Evolutionary conservation across 345 rosid genomes (phyloP).

Genomic region (Euclidium syriacum): DNA sequence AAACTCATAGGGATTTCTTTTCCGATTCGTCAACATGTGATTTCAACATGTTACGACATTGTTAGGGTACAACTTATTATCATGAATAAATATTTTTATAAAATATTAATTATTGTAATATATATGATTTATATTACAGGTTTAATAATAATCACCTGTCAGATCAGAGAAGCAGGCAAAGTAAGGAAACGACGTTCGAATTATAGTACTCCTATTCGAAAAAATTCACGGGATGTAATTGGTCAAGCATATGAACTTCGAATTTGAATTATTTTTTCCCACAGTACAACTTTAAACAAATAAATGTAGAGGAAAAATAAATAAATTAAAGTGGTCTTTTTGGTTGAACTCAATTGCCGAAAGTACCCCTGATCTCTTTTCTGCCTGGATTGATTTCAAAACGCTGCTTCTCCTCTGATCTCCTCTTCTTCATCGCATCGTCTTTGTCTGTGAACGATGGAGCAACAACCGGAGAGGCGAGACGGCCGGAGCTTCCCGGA

Average conservation of each 20-base stretch:
- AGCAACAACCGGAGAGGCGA: constrained; percentile 42
- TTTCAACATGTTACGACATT: too few species aligned
- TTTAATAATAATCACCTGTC: too few species aligned
- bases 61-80: too few species aligned
- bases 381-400: constrained; percentile 34
- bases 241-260: background rate
- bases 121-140: too few species aligned
- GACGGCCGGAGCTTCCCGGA: constrained; percentile 61
- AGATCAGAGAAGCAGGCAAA: too few species aligned
- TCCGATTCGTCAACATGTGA: too few species aligned
- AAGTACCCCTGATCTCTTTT: constrained; percentile 49
- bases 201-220: too few species aligned
- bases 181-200: too few species aligned
- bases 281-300: background rate
- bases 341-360: constrained; percentile 17
- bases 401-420: constrained; percentile 25
- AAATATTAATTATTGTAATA: too few species aligned
- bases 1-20: too few species aligned
- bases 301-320: too few species aligned
- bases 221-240: background rate
- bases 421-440: constrained; percentile 26
- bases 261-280: background rate
- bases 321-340: background rate
- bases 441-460: constrained; percentile 26
- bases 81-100: too few species aligned